Base-by-base conservation (phyloP, 2,329 filamentous ascomycete genomes). In the Diaporthe sp. region DNA sequence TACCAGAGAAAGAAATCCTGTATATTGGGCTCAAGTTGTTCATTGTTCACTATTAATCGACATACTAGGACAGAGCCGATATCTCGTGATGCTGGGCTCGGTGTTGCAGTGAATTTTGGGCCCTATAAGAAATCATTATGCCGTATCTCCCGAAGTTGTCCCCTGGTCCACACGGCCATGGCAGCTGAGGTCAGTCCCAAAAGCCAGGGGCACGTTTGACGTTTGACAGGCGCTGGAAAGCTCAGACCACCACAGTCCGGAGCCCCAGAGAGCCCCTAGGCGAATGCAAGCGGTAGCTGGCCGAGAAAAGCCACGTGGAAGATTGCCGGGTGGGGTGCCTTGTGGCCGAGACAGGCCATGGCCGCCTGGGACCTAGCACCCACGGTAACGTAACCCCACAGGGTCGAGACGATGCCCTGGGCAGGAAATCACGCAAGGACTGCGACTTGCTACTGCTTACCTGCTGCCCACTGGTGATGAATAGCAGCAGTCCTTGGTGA, bases 221-320 rank as follows among this genome's bases (percentile, higher is more conserved):
- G 46, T 68, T 53, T 53, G 65, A 68, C 65, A 68, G 61, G 46
- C 46, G 34, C 65, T 68, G 65, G n/a, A 28, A 39, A 55, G 65
- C 65, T 70, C 65, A 70, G 65, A 55, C 65, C 49, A 70, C 42
- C 65, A 22, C 65, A 53, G 49, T 51, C 65, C 34, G 49, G 65
- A 55, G 34, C 65, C 65, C 65, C 65, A 70, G 65, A 68, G 31
- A 53, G n/a, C 46, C 65, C 71, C 57, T 60, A 53, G 53, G 46
- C 44, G 4, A 58, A 72, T 39, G 42, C 28, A 61, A 42, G 57
- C 71, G 71, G 71, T 44, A 72, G 71, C 65, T 70, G 65, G 46
- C 57, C 71, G 46, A 51, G 71, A 22, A 61, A 71, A 39, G 71
- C 71, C 71, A 72, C 71, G 71, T 72, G 71, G 71, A 72, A 60